A percentile compares a stretch with the other conserved stretches of the same genome.
These are phyloP conservation scores for Solanum pimpinellifolium DNA, from an alignment of 257 asterid genomes.

Conservation along the genomic window DNA sequence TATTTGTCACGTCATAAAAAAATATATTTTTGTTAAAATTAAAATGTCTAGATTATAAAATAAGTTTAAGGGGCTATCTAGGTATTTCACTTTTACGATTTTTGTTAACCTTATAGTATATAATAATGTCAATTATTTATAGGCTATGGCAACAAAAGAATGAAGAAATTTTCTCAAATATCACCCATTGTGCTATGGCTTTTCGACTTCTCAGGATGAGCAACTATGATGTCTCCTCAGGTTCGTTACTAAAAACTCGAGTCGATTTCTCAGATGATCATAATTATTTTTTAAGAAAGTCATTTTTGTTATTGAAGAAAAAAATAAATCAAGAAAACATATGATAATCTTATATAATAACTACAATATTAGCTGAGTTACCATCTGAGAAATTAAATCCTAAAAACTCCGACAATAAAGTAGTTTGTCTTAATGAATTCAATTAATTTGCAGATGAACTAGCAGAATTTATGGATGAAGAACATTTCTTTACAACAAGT, in stretches of 20 bases:
- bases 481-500: neutral
- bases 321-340: too few relatives aligned
- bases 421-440: neutral
- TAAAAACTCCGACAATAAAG: neutral
- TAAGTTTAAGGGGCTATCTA: too few relatives aligned
- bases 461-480: slow-evolving; percentile 12
- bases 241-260: neutral
- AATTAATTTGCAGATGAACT: slow-evolving; percentile 21
- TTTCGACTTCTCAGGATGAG: slow-evolving; percentile 26
- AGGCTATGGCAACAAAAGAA: slow-evolving; percentile 20
- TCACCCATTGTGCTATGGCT: slow-evolving; percentile 20
- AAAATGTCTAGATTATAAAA: too few relatives aligned
- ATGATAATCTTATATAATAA: too few relatives aligned
- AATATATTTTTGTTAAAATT: too few relatives aligned
- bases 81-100: too few relatives aligned
- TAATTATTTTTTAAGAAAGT: too few relatives aligned
- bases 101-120: neutral
- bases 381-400: neutral
- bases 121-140: neutral
- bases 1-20: too few relatives aligned
- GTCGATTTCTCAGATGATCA: neutral
- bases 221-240: slow-evolving; percentile 21
- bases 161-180: slow-evolving; percentile 6
- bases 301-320: too few relatives aligned
- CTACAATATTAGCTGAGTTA: too few relatives aligned